Percentiles rank a stretch among this genome's conserved stretches.
These are phyloP conservation scores for Exophiala sp. DNA, from an alignment of 2,329 filamentous ascomycete species.

Conservation along the genomic window DNA sequence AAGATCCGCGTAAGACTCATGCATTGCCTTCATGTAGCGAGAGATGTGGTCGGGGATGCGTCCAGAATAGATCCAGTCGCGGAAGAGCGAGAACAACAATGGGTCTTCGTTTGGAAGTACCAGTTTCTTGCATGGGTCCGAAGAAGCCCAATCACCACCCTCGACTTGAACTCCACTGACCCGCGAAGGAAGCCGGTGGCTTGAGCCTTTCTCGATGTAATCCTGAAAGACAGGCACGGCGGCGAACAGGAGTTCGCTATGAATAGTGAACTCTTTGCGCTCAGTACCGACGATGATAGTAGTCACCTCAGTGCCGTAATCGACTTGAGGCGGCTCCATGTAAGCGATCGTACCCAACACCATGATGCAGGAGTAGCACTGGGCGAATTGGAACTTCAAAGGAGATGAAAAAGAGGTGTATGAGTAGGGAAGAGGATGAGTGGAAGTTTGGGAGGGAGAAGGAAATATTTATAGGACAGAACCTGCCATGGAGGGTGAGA, in stretches of 20 bases:
- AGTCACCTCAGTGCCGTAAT: slow-evolving; percentile 5
- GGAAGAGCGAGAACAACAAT: slow-evolving; percentile 54
- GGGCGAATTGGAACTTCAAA: not conserved
- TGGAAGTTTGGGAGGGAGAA: not conserved
- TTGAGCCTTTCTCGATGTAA: not conserved
- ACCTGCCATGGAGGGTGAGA: not conserved
- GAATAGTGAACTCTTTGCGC: slow-evolving; percentile 9
- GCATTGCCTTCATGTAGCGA: slow-evolving; percentile 2
- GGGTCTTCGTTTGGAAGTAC: slow-evolving; percentile 48
- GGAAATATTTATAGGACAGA: not conserved
- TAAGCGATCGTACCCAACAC: not conserved
- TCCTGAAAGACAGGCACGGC: slow-evolving; percentile 6
- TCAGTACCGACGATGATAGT: slow-evolving; percentile 10
- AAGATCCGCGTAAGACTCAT: not conserved
- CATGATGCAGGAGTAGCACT: not conserved
- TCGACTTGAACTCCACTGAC: not conserved
- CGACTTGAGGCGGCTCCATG: slow-evolving; percentile 5
- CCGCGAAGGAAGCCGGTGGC: too few species aligned
- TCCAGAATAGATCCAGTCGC: slow-evolving; percentile 50
- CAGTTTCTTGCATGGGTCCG: slow-evolving; percentile 31
- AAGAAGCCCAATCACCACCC: slow-evolving; percentile 34
- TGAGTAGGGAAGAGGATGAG: not conserved
- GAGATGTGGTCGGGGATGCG: slow-evolving; percentile 1
- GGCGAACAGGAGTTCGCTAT: slow-evolving; percentile 12
- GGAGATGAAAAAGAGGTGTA: not conserved